Base-by-base conservation (phyloP, 2,329 filamentous ascomycete genomes). In the Orbilia blumenaviensis region DNA sequence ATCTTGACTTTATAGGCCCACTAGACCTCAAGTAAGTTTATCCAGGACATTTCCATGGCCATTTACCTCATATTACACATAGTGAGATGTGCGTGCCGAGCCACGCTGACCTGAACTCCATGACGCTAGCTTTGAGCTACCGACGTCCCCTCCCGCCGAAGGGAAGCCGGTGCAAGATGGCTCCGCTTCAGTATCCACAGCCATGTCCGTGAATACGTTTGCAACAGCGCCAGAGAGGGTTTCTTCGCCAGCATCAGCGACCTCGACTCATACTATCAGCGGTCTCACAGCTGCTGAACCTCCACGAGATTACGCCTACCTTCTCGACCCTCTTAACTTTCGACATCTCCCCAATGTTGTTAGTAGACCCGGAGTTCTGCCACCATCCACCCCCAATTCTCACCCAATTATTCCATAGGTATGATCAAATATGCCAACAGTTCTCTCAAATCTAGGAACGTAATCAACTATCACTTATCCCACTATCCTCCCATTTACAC, bases 401-500 rank as follows among this genome's bases (percentile, higher is more conserved):
- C 2, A 83, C 84, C 6, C 84, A 48, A 62, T n/a, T 36, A 44
- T 50, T 46, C 16, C 44, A 16, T 69, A 69, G 52, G 38, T 41
- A 27, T 60, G 52, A 27, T 61, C n/a, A 34, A 56, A 68, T 29
- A 67, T 38, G 63, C 64, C 63, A 75, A 75, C 71, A 27, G 38
- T 34, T 27, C 88, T 88, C 78, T 88, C 92, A 54, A 29, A 0
- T 83, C 88, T 18, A 86, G 89, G 77, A 78, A 77, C 50, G 62
- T 88, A 90, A 78, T 90, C 92, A 91, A 0, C 87, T 97, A 29
- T 84, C 88, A 16, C 86, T 87, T 1, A 88, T 97, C 2, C 84
- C 97, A 5, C 83, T 87, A 0, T 84, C 86, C 1, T 92, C 93
- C 58, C 91, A 95, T 82, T 97, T 94, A 83, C 89, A 94, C 74